A percentile compares a stretch with the other conserved stretches of the same genome.
Evolutionary conservation across 148 eudicot species (phyloP).

Genomic region (Hydrangea macrophylla): DNA sequence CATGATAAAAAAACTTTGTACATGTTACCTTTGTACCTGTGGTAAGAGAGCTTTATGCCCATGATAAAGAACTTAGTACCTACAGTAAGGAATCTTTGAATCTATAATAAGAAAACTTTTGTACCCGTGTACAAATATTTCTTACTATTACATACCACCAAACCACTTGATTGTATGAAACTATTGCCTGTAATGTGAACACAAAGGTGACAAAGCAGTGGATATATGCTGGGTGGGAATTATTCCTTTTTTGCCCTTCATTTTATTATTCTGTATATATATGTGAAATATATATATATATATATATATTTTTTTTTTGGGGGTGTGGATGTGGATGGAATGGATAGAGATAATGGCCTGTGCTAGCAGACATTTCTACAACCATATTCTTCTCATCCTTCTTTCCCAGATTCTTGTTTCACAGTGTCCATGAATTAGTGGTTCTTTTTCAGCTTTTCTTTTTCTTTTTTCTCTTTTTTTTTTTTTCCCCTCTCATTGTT

Average conservation of each 20-base stretch:
- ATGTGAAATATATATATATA: neutral
- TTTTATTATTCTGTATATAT: neutral
- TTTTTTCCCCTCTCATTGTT: no score
- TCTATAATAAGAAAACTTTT: no score
- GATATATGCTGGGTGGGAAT: neutral
- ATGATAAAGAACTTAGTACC: no score
- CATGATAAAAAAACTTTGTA: no score
- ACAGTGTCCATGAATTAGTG: neutral
- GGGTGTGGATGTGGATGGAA: constrained; percentile 24
- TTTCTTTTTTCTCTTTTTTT: no score
- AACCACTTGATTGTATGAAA: no score
- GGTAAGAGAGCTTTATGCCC: no score
- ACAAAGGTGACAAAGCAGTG: constrained; percentile 6
- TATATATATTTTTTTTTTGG: constrained; percentile 7
- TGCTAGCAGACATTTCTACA: constrained; percentile 34
- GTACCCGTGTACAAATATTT: no score
- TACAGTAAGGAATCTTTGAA: no score
- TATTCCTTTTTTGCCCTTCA: neutral
- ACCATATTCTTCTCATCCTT: constrained; percentile 31
- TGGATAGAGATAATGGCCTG: constrained; percentile 28
- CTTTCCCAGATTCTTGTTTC: constrained; percentile 24
- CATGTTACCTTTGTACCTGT: no score
- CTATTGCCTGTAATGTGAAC: constrained; percentile 18
- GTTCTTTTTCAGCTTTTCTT: constrained; percentile 9
- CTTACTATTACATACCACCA: no score